Evolutionary conservation across 73 alveolate species (phyloP).

Genomic region (Paramecium octaurelia): DNA sequence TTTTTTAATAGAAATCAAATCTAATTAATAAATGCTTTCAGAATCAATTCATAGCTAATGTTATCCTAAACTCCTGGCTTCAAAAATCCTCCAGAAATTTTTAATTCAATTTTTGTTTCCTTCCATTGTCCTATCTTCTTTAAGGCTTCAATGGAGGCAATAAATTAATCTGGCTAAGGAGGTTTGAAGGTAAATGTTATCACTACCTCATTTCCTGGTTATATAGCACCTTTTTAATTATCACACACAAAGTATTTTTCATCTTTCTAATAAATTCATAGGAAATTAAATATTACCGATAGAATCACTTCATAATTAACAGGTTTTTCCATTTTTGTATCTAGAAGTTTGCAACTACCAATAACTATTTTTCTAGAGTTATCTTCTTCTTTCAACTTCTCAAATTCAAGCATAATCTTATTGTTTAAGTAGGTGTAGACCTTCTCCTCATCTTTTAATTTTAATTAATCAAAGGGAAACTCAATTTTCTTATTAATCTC

Average conservation of each 20-base stretch:
- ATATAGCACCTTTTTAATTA: slow-evolving; percentile 83
- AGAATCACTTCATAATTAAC: slow-evolving; percentile 89
- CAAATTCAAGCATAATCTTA: slow-evolving; percentile 76
- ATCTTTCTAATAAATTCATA: slow-evolving; percentile 63
- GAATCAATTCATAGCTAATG: slow-evolving; percentile 77
- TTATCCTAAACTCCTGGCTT: slow-evolving; percentile 89
- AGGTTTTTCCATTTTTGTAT: slow-evolving; percentile 89
- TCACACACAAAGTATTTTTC: slow-evolving; percentile 94
- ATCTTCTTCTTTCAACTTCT: slow-evolving; percentile 71
- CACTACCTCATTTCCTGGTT: slow-evolving; percentile 85
- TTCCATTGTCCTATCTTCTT: slow-evolving; percentile 96
- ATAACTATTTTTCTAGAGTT: slow-evolving; percentile 74
- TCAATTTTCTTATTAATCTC: slow-evolving; percentile 69
- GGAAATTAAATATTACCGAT: slow-evolving; percentile 65
- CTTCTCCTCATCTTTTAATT: slow-evolving; percentile 63
- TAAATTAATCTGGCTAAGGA: slow-evolving; percentile 91
- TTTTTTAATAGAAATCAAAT: slow-evolving; percentile 61
- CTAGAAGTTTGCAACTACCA: slow-evolving; percentile 90
- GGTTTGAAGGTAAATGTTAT: slow-evolving; percentile 91
- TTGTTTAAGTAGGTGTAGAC: slow-evolving; percentile 60
- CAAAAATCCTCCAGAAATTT: slow-evolving; percentile 91
- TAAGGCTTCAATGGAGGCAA: slow-evolving; percentile 70
- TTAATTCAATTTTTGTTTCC: slow-evolving; percentile 89
- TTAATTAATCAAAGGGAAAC: slow-evolving; percentile 67
- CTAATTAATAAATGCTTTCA: slow-evolving; percentile 94